phyloP scores from a whole-genome alignment of 148 eudicot genomes.

The Rhododendron kiyosumense region DNA sequence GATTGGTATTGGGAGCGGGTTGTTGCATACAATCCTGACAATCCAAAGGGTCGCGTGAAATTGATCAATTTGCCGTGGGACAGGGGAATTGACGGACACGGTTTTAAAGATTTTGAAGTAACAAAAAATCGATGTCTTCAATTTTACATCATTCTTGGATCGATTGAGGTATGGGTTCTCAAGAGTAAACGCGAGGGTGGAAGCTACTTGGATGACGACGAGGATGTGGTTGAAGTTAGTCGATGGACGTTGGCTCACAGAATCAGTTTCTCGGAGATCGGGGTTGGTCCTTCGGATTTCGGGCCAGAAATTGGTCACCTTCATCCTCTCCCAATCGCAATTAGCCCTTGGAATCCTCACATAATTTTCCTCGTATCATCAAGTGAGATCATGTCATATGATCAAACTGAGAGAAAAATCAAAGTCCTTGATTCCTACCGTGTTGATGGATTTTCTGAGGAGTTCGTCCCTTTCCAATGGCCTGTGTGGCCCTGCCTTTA shows the following conservation, averaged over 20 bases:
- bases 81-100: background rate
- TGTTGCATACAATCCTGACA: background rate
- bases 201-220: background rate
- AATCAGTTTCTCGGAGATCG: background rate
- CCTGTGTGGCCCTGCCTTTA: background rate
- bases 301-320: background rate
- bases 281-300: background rate
- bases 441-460: background rate
- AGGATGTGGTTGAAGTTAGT: background rate
- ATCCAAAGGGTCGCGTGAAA: background rate
- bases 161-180: background rate
- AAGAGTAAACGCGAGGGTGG: background rate
- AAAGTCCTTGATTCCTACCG: background rate
- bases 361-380: background rate
- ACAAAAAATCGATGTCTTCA: background rate
- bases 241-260: background rate
- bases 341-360: background rate
- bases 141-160: background rate
- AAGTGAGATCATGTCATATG: background rate
- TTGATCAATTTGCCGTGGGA: background rate
- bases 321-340: background rate
- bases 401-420: background rate
- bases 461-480: background rate
- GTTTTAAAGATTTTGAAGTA: background rate
- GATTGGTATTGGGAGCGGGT: background rate